These are phyloP conservation scores for Malassezia cuniculi DNA, from an alignment of 1,284 basidiomycete genomes.

Conservation along the genomic window DNA sequence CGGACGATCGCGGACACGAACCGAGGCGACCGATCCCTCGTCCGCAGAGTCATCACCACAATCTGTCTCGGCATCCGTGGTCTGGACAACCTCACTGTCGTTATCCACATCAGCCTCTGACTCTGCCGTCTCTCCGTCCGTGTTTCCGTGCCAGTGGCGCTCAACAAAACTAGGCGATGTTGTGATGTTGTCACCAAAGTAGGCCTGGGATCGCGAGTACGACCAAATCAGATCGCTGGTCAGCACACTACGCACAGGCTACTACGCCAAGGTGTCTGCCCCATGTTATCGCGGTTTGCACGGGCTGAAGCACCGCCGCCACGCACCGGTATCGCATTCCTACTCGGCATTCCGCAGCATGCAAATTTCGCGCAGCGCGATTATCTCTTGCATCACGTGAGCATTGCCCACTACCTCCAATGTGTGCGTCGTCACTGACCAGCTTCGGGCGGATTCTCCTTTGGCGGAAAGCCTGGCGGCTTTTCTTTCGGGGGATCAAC, in stretches of 20 bases:
- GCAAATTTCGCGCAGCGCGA: no score
- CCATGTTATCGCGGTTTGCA: not conserved
- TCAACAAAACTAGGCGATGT: conserved; percentile 41
- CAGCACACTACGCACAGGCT: conserved; percentile 12
- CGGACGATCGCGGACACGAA: conserved; percentile 10
- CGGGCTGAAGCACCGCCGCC: not conserved
- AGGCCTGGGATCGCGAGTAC: conserved; percentile 43
- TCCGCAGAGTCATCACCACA: conserved; percentile 13
- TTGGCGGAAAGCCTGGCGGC: not conserved
- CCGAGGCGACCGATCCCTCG: not conserved
- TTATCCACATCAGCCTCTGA: conserved; percentile 16
- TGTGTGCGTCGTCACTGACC: no score
- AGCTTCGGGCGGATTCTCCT: not conserved
- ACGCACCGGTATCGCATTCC: conserved; percentile 13
- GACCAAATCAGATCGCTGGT: conserved; percentile 38
- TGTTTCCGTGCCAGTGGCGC: conserved; percentile 34
- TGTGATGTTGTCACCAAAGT: conserved; percentile 43
- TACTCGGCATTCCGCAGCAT: conserved; percentile 9
- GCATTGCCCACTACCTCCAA: no score
- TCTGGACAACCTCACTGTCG: conserved; percentile 15
- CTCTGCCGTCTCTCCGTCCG: conserved; percentile 11
- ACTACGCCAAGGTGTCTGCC: conserved; percentile 29
- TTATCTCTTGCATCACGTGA: no score
- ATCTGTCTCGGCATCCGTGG: conserved; percentile 15
- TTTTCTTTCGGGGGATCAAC: not conserved